Base-by-base conservation (phyloP, 805 yeast genomes). In the Nakazawaea sp. region DNA sequence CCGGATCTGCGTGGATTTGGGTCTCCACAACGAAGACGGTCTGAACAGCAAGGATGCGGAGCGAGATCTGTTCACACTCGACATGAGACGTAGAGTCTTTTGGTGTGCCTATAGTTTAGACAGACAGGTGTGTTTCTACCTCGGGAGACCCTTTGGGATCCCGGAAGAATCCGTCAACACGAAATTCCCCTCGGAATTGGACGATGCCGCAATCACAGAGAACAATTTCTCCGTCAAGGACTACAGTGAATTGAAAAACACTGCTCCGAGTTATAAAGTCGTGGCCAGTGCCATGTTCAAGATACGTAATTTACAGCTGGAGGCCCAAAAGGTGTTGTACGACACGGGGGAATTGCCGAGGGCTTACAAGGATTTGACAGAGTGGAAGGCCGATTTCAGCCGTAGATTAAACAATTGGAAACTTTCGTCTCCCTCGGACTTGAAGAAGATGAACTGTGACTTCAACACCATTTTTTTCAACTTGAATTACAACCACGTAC, bases 81-180 rank as follows among this genome's bases (percentile, higher is more conserved):
- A 88, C 51, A 58, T 81, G 56, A 65, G 94, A 41, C 66, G 94
- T 47, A 59, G 94, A 30, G 53, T 85, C 19, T 88, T 89, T 49
- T 88, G 97, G 97, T 82, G 95, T 54, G 77, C 90, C 2, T 88
- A 88, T 53, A 72, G 89, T 1, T 58, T 89, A 38, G 97, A 88
- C 55, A 61, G 96, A 18, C 95, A 87, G 53, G 77, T 86, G 8
- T 82, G 95, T 53, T 78, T 88, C 30, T 87, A 87, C 52, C 62
- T 88, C 35, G 94, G 94, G 1, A 68, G 96, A 27, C 96, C 96
- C 0, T 80, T 82, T 45, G 92, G 95, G 1, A 81, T 88, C 1
- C 92, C 95, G 0, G 96, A 88, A 47, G 88, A 81, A 45, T 70
- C 78, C 35, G 74, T 87, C 30, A 69, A 75, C 35, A 80, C 84